Evolutionary conservation across 768 basidiomycete species (phyloP).

Genomic region (Rhizopogon vesiculosus): DNA sequence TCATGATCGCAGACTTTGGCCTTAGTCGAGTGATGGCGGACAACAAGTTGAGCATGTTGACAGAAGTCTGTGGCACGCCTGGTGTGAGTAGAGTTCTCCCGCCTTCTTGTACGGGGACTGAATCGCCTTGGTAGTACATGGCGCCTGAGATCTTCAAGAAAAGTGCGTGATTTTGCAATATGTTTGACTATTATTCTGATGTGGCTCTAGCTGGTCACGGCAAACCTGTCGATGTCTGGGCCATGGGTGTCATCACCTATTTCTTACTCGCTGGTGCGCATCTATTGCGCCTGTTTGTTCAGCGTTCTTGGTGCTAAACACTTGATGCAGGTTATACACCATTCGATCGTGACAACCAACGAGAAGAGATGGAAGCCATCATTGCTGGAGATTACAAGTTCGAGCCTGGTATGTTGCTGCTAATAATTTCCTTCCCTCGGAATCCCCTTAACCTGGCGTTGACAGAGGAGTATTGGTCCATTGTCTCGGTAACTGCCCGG

Average conservation of each 20-base stretch:
- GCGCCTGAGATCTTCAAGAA: conserved; percentile 96
- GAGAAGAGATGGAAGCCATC: conserved; percentile 94
- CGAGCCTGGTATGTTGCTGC: conserved; percentile 47
- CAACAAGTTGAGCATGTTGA: conserved; percentile 80
- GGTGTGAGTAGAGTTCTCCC: conserved; percentile 46
- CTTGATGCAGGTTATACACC: conserved; percentile 76
- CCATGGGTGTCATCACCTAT: conserved; percentile 98
- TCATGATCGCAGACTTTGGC: conserved; percentile 98
- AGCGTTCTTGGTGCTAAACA: background rate
- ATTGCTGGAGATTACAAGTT: conserved; percentile 91
- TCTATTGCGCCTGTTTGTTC: background rate
- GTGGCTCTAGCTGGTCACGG: conserved; percentile 70
- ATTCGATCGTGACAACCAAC: conserved; percentile 87
- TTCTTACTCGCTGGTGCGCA: conserved; percentile 73
- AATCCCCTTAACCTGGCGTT: background rate
- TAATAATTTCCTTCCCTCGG: background rate
- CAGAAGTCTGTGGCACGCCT: conserved; percentile 94
- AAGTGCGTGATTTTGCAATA: conserved; percentile 40
- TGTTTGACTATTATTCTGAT: background rate
- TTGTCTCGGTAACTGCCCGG: conserved; percentile 78
- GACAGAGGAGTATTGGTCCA: conserved; percentile 76
- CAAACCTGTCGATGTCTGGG: conserved; percentile 95
- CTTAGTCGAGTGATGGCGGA: conserved; percentile 89
- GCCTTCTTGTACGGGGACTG: background rate
- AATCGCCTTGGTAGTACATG: conserved; percentile 59